phyloP scores from a whole-genome alignment of 2,329 filamentous ascomycete genomes.

The Fusarium torreyae region DNA sequence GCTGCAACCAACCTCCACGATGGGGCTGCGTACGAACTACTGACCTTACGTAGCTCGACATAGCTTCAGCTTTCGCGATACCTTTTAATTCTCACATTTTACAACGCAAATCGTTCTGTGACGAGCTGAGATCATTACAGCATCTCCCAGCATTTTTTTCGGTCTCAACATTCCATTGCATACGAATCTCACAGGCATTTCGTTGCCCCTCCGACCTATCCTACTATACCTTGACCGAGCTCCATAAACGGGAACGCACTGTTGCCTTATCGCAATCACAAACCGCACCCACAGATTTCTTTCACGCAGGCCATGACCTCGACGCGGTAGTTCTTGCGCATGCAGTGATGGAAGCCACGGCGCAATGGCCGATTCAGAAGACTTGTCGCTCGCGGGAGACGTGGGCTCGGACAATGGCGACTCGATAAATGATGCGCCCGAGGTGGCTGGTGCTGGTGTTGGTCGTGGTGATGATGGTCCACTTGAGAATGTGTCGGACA shows the following conservation, averaged over 20 bases:
- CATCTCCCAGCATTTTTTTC: neutral
- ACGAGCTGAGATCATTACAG: neutral
- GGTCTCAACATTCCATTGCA: slow-evolving; percentile 11
- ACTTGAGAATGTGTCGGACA: slow-evolving; percentile 30
- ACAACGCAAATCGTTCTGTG: slow-evolving; percentile 3
- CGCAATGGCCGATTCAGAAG: slow-evolving; percentile 66
- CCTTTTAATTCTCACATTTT: slow-evolving; percentile 22
- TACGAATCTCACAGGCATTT: slow-evolving; percentile 9
- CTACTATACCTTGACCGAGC: slow-evolving; percentile 37
- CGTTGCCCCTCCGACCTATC: slow-evolving; percentile 39
- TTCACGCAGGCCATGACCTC: slow-evolving; percentile 48
- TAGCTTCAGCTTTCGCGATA: slow-evolving; percentile 44
- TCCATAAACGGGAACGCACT: slow-evolving; percentile 39
- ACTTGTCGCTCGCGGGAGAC: slow-evolving; percentile 60
- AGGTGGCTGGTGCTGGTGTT: slow-evolving; percentile 37
- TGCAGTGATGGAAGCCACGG: slow-evolving; percentile 58
- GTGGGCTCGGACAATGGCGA: slow-evolving; percentile 60
- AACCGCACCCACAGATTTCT: slow-evolving; percentile 26
- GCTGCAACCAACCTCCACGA: slow-evolving; percentile 43
- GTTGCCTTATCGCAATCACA: slow-evolving; percentile 41
- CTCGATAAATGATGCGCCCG: slow-evolving; percentile 51
- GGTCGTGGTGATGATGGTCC: slow-evolving; percentile 40
- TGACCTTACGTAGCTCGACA: slow-evolving; percentile 47
- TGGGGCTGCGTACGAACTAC: slow-evolving; percentile 46
- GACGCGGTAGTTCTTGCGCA: slow-evolving; percentile 49